Evolutionary conservation across 371 early-diverging fungal genomes (phyloP).

Genomic region (Smittium culicis): DNA sequence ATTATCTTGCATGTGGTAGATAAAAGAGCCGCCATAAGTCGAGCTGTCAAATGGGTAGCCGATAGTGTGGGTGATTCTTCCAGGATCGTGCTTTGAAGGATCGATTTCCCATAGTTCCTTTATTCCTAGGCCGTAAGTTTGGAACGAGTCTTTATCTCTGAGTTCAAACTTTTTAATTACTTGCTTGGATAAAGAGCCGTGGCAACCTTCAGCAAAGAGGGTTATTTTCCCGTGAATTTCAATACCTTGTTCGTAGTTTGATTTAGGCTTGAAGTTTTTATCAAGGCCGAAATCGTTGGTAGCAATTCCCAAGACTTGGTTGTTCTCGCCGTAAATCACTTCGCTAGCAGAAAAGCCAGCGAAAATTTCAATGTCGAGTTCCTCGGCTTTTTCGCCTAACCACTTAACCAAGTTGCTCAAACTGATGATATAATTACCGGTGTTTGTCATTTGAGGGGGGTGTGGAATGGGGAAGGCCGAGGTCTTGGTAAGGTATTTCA

Average conservation of each 20-base stretch:
- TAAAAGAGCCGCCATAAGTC: constrained; percentile 89
- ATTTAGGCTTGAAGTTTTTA: constrained; percentile 78
- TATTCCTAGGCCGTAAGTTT: constrained; percentile 89
- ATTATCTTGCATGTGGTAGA: constrained; percentile 89
- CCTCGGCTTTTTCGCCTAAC: constrained; percentile 95
- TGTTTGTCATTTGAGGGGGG: constrained; percentile 91
- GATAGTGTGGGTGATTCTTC: constrained; percentile 73
- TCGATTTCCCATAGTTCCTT: constrained; percentile 97
- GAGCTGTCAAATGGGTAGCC: constrained; percentile 85
- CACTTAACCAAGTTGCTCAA: constrained; percentile 84
- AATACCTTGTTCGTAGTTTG: constrained; percentile 89
- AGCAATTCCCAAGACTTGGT: constrained; percentile 82
- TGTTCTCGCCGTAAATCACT: constrained; percentile 78
- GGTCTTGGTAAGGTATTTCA: constrained; percentile 69
- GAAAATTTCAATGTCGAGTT: constrained; percentile 89
- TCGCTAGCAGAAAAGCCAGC: constrained; percentile 87
- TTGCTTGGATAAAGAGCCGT: constrained; percentile 87
- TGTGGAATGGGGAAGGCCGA: constrained; percentile 82
- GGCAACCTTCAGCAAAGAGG: constrained; percentile 95
- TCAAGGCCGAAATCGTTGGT: constrained; percentile 93
- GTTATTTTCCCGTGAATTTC: constrained; percentile 88
- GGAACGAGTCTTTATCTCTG: constrained; percentile 44
- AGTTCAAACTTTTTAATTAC: constrained; percentile 74
- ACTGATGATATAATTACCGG: constrained; percentile 93
- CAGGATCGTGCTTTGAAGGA: constrained; percentile 72